A percentile compares a stretch with the other conserved stretches of the same genome.
These are phyloP conservation scores for Conticribra weissflogii DNA, from an alignment of 108 stramenopile species.

Conservation along the genomic window DNA sequence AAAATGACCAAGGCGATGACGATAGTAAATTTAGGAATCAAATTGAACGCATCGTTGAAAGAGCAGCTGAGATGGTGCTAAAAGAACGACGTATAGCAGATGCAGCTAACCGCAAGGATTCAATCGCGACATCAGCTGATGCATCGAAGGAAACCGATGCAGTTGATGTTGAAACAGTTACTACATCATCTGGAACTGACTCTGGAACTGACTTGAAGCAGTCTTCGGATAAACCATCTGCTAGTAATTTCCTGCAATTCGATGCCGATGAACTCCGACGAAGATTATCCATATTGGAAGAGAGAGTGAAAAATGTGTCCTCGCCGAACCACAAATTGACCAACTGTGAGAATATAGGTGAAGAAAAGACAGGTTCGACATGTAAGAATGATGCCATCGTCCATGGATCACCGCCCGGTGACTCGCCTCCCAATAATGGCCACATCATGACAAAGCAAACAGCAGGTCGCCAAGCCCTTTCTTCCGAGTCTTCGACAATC, in stretches of 20 bases:
- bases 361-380: background rate
- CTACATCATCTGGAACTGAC: background rate
- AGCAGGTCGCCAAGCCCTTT: background rate
- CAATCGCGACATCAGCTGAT: background rate
- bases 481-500: background rate
- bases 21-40: constrained; percentile 22
- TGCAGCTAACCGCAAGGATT: background rate
- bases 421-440: no score
- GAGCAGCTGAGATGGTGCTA: constrained; percentile 36
- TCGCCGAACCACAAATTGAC: background rate
- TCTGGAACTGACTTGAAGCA: background rate
- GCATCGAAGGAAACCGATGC: background rate
- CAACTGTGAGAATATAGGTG: background rate
- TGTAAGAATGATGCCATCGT: no score
- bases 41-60: constrained; percentile 29
- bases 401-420: no score
- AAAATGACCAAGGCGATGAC: constrained; percentile 10
- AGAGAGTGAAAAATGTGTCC: background rate
- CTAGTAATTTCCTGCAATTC: background rate
- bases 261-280: background rate
- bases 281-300: constrained; percentile 2
- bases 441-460: background rate
- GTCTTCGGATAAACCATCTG: background rate
- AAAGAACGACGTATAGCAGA: constrained; percentile 1
- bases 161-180: background rate